These are phyloP conservation scores for Ilex asprella DNA, from an alignment of 257 asterid genomes.

Conservation along the genomic window DNA sequence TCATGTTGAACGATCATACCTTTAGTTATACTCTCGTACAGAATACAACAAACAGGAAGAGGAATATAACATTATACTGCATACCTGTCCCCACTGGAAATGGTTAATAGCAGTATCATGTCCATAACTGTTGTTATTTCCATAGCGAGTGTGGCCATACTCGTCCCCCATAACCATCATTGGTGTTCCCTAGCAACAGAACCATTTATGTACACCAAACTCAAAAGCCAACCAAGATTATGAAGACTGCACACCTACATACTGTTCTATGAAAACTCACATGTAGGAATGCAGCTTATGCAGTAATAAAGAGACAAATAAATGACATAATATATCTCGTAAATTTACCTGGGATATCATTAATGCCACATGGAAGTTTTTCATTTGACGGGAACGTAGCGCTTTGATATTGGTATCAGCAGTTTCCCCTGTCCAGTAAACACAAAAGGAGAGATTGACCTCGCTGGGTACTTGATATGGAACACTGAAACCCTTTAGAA, in stretches of 20 bases:
- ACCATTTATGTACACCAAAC: slow-evolving; percentile 15
- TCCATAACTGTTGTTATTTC: slow-evolving; percentile 95
- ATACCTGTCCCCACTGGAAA: slow-evolving; percentile 89
- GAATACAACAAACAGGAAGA: background rate
- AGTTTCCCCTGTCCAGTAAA: slow-evolving; percentile 64
- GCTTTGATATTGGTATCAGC: slow-evolving; percentile 44
- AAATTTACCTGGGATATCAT: slow-evolving; percentile 80
- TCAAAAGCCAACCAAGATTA: too few species aligned
- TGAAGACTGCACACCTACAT: too few species aligned
- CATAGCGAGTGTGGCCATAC: slow-evolving; percentile 87
- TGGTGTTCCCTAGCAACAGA: slow-evolving; percentile 69
- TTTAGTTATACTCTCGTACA: slow-evolving; percentile 4
- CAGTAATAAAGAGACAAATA: background rate
- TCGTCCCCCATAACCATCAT: slow-evolving; percentile 99
- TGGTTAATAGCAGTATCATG: slow-evolving; percentile 82
- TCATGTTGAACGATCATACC: slow-evolving; percentile 13
- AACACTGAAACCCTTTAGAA: background rate
- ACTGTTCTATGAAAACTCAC: too few species aligned
- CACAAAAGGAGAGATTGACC: background rate
- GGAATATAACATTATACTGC: slow-evolving; percentile 12
- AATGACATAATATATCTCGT: background rate
- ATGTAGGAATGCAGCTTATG: too few species aligned
- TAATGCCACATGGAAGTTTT: slow-evolving; percentile 83
- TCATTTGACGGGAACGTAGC: slow-evolving; percentile 83
- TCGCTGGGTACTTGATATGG: background rate